These are phyloP conservation scores for Noccaea bulbosa DNA, from an alignment of 345 rosid genomes.

Conservation along the genomic window DNA sequence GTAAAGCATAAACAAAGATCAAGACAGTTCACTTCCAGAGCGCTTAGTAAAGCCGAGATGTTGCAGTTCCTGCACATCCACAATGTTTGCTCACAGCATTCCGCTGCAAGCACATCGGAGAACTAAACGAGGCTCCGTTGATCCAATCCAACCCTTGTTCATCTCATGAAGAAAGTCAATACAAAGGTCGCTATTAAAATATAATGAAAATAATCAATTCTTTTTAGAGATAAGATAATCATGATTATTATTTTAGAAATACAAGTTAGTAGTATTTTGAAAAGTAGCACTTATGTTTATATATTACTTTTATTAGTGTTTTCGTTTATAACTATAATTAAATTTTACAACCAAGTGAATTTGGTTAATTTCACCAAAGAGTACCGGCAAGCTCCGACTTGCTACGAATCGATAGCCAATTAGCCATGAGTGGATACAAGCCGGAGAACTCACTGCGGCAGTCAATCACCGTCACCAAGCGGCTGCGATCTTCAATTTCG, in stretches of 20 bases:
- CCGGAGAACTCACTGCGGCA: conserved; percentile 15
- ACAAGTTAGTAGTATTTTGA: too few relatives aligned
- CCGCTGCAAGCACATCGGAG: conserved; percentile 29
- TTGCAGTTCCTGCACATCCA: too few relatives aligned
- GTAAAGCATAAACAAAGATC: conserved; percentile 9
- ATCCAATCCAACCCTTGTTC: conserved; percentile 67
- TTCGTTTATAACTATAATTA: background rate
- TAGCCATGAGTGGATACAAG: conserved; percentile 19
- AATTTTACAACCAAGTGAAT: too few relatives aligned
- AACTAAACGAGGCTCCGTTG: conserved; percentile 65
- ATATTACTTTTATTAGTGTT: too few relatives aligned
- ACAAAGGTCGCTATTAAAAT: conserved; percentile 55
- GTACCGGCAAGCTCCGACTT: background rate
- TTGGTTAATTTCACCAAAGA: background rate
- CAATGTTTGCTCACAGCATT: too few relatives aligned
- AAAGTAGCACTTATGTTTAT: too few relatives aligned
- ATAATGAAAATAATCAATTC: background rate
- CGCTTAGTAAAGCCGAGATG: too few relatives aligned
- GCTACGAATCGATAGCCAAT: background rate
- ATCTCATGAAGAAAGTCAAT: conserved; percentile 85
- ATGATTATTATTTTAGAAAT: too few relatives aligned
- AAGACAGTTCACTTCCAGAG: too few relatives aligned
- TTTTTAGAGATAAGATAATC: too few relatives aligned
- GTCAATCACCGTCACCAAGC: conserved; percentile 29
- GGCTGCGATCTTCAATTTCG: conserved; percentile 28